A percentile compares a stretch with the other conserved stretches of the same genome.
Evolutionary conservation across 768 basidiomycete genomes (phyloP).

Genomic region (Lentinus brumalis): DNA sequence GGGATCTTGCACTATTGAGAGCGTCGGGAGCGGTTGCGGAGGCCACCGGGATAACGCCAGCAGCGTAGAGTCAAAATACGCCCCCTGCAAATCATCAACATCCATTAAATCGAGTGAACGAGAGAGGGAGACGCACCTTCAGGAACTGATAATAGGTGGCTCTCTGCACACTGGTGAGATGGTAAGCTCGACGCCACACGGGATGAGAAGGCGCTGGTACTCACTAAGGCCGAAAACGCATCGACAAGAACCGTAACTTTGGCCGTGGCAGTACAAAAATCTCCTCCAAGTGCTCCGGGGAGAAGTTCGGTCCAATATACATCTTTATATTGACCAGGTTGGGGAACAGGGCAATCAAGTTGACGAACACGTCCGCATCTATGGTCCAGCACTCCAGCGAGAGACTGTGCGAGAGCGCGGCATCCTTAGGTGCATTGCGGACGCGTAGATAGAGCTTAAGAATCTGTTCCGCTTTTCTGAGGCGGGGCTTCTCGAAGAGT

Average conservation of each 20-base stretch:
- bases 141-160: slow-evolving; percentile 85
- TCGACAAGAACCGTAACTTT: slow-evolving; percentile 51
- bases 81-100: slow-evolving; percentile 47
- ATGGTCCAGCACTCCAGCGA: slow-evolving; percentile 64
- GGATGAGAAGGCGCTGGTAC: slow-evolving; percentile 26
- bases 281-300: slow-evolving; percentile 81
- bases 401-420: slow-evolving; percentile 43
- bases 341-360: slow-evolving; percentile 62
- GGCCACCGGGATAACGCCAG: slow-evolving; percentile 68
- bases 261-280: slow-evolving; percentile 55
- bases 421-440: slow-evolving; percentile 35
- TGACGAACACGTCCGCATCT: slow-evolving; percentile 75
- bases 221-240: slow-evolving; percentile 86
- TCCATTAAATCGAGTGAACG: not conserved
- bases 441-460: slow-evolving; percentile 59
- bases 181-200: slow-evolving; percentile 2
- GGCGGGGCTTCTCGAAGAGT: slow-evolving; percentile 59
- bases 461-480: slow-evolving; percentile 55
- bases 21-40: slow-evolving; percentile 35
- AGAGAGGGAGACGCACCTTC: slow-evolving; percentile 43
- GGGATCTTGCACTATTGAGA: slow-evolving; percentile 73
- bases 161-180: slow-evolving; percentile 55
- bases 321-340: slow-evolving; percentile 53
- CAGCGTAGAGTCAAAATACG: slow-evolving; percentile 81
- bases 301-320: slow-evolving; percentile 74